Percentiles rank a stretch among this genome's conserved stretches.
Conservation (phyloP, 495 filamentous ascomycete genomes). For the Parmelia sp. region DNA sequence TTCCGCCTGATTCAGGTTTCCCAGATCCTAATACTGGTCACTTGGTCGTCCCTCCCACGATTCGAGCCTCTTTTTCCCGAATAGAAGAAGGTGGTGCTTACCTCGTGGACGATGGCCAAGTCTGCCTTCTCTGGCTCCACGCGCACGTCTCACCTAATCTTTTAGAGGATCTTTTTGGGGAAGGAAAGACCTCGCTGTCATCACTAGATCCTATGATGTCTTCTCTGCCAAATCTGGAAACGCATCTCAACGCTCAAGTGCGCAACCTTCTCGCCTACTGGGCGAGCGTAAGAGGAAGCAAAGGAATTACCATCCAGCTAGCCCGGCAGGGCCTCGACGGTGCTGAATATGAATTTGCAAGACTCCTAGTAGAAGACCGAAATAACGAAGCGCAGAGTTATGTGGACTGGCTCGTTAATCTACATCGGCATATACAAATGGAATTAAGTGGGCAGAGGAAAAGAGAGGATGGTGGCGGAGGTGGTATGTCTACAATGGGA, state of each 20-base stretch:
- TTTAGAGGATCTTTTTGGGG: conserved; percentile 83
- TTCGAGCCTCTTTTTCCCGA: conserved; percentile 81
- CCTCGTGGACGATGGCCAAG: conserved; percentile 93
- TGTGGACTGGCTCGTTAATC: conserved; percentile 96
- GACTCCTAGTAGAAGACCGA: conserved; percentile 83
- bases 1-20: conserved; percentile 72
- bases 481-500: conserved; percentile 32
- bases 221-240: conserved; percentile 68
- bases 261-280: conserved; percentile 89
- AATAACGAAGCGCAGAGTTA: conserved; percentile 98
- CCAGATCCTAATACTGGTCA: conserved; percentile 76
- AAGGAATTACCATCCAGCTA: conserved; percentile 81
- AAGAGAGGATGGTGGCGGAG: conserved; percentile 55
- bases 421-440: conserved; percentile 85
- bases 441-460: conserved; percentile 77
- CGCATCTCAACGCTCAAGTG: conserved; percentile 90
- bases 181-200: conserved; percentile 62
- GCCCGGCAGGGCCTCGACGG: conserved; percentile 91
- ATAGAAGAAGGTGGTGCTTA: conserved; percentile 96
- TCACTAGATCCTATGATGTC: conserved; percentile 71
- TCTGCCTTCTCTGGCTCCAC: conserved; percentile 86
- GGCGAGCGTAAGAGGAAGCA: conserved; percentile 71
- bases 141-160: conserved; percentile 68
- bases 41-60: conserved; percentile 57
- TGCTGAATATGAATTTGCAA: conserved; percentile 92